Conservation (phyloP, 2,329 filamentous ascomycete genomes). For the Pseudovirgaria hyperparasitica region DNA sequence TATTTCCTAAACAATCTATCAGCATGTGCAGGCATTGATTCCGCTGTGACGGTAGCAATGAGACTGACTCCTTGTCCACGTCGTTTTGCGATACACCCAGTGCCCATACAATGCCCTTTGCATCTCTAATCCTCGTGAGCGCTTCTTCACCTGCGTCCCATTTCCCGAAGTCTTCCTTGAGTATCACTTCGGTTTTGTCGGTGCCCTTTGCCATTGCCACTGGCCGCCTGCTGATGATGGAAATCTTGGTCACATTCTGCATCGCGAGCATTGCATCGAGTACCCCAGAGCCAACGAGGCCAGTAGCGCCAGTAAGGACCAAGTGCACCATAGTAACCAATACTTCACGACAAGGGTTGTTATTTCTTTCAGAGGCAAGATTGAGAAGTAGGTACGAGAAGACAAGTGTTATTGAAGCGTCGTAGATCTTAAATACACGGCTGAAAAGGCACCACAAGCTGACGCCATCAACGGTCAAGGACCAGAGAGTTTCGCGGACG, state of each 20-base stretch:
- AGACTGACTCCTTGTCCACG: slow-evolving; percentile 44
- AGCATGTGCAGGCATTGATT: slow-evolving; percentile 4
- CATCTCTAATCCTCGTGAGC: slow-evolving; percentile 51
- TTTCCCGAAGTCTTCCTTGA: slow-evolving; percentile 52
- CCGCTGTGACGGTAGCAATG: neutral
- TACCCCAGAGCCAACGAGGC: slow-evolving; percentile 26
- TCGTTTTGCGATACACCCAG: slow-evolving; percentile 50
- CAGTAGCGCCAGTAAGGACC: slow-evolving; percentile 33
- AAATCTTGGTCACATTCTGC: slow-evolving; percentile 47
- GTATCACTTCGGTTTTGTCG: slow-evolving; percentile 48
- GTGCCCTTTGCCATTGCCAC: slow-evolving; percentile 51
- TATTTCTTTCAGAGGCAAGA: too few relatives aligned
- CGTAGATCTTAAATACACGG: too few relatives aligned
- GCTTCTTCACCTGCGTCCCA: slow-evolving; percentile 49
- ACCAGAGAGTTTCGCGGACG: too few relatives aligned
- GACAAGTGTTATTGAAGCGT: too few relatives aligned
- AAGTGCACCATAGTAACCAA: too few relatives aligned
- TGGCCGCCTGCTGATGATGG: slow-evolving; percentile 53
- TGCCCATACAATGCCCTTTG: slow-evolving; percentile 61
- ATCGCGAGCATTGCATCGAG: slow-evolving; percentile 24
- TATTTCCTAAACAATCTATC: slow-evolving; percentile 37
- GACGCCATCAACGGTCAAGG: too few relatives aligned
- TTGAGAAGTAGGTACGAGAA: too few relatives aligned
- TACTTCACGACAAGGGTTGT: too few relatives aligned
- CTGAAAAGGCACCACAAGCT: too few relatives aligned